Base-by-base conservation (phyloP, 805 yeast genomes). In the Torulaspora microellipsoides region DNA sequence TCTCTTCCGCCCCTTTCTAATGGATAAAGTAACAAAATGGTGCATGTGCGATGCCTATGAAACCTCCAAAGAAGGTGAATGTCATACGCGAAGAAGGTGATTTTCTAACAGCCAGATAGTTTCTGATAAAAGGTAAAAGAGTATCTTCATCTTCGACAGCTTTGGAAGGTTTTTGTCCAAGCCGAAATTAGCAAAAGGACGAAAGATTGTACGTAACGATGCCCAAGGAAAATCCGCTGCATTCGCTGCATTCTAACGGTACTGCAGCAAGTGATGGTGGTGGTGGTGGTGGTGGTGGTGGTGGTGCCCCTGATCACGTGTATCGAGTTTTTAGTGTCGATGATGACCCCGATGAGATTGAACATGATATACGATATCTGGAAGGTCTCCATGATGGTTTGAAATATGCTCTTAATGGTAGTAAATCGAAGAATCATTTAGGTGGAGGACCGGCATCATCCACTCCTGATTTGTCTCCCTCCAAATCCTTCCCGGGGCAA, bases 351-450 rank as follows among this genome's bases (percentile, higher is more conserved):
- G 77, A 78, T 49, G 95, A 86, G 49, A 72, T 81, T 13, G 83
- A 78, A 47, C 77, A 75, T 13, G 85, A 77, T 51, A 62, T 74
- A 41, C 77, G 78, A 49, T 85, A 84, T 56, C 54, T 80, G 27
- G 95, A 84, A 56, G 93, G 93, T 0, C 79, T 77, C 54, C 75
- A 74, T 33, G 93, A 83, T 62, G 93, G 90, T 0, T 56, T 85
- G 39, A 73, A 79, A 39, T 71, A 75, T 48, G 62, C 76, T 31
- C 54, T 64, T 36, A 70, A 48, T n/a, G 45, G 40, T 8, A 49
- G 45, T 34, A 36, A 36, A n/a, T 45, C 45, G 15, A 48, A 46
- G 37, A 36, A 28, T 14, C 34, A 14, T 11, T 10, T 34, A 14
- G 29, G 27, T 11, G 38, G 29, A 8, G 38, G 30, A 10, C 20